Conservation (phyloP, 2,329 filamentous ascomycete genomes). For the Escovopsis sp. region DNA sequence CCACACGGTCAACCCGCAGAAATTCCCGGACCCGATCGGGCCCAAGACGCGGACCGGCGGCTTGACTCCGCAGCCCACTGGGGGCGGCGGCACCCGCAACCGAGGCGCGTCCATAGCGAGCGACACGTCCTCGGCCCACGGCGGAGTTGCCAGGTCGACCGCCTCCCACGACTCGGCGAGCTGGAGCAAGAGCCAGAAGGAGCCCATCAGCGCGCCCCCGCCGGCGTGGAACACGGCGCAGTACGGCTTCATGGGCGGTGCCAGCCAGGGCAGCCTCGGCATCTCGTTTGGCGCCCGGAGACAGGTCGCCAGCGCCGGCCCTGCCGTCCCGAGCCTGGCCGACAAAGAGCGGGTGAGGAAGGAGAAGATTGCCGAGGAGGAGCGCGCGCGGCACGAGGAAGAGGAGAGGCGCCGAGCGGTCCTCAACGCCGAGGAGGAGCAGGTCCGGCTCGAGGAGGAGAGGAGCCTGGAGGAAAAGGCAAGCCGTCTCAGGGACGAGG, state of each 20-base stretch:
- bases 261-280: constrained; percentile 88
- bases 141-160: constrained; percentile 18
- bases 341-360: constrained; percentile 64
- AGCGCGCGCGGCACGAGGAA: constrained; percentile 39
- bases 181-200: constrained; percentile 79
- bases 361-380: constrained; percentile 43
- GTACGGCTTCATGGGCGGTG: constrained; percentile 96
- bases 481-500: constrained; percentile 40
- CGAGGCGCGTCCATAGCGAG: constrained; percentile 42
- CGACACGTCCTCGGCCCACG: constrained; percentile 39
- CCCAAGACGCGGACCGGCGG: constrained; percentile 44
- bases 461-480: constrained; percentile 52
- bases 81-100: constrained; percentile 33
- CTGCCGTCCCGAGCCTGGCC: constrained; percentile 62
- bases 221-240: constrained; percentile 93
- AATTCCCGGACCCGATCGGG: constrained; percentile 65
- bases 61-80: constrained; percentile 53
- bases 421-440: constrained; percentile 44
- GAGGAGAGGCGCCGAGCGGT: constrained; percentile 37
- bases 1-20: constrained; percentile 54
- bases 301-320: constrained; percentile 77
- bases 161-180: constrained; percentile 41
- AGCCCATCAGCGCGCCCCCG: constrained; percentile 57
- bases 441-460: constrained; percentile 47
- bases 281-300: constrained; percentile 82